Conservation (phyloP, 129 eudicot genomes). For the Sambucus nigra region DNA sequence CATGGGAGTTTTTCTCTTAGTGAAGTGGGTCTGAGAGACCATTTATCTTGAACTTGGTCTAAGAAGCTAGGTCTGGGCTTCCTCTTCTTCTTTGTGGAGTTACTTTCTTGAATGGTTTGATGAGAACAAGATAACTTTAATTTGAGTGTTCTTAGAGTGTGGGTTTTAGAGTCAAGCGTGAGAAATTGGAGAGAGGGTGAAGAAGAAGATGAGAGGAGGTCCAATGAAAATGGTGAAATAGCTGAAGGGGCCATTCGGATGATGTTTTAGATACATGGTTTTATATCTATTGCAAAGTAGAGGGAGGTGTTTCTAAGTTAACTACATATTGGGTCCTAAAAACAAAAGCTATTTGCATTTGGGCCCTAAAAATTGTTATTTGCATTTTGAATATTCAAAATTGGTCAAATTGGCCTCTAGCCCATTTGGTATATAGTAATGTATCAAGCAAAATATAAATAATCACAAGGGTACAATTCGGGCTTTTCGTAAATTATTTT, state of each 20-base stretch:
- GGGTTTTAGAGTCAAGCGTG: not conserved
- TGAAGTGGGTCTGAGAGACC: constrained; percentile 56
- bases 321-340: too few species aligned
- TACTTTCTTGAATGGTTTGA: constrained; percentile 27
- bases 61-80: constrained; percentile 88
- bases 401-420: too few species aligned
- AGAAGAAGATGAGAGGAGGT: not conserved
- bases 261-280: not conserved
- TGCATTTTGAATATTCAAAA: too few species aligned
- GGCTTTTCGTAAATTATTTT: too few species aligned
- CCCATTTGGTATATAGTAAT: too few species aligned
- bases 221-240: not conserved
- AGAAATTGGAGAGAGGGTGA: constrained; percentile 17
- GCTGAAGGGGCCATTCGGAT: not conserved
- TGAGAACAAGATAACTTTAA: constrained; percentile 22
- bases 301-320: too few species aligned
- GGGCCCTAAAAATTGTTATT: too few species aligned
- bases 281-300: not conserved
- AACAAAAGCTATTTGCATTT: too few species aligned
- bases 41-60: constrained; percentile 67
- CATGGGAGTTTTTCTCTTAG: constrained; percentile 55
- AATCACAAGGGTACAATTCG: too few species aligned
- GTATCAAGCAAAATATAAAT: too few species aligned
- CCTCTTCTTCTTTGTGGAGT: constrained; percentile 40
- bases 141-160: constrained; percentile 4